Base-by-base conservation (phyloP, 202 grass and related monocot genomes). In the Bolboschoenoplectus hybrid region DNA sequence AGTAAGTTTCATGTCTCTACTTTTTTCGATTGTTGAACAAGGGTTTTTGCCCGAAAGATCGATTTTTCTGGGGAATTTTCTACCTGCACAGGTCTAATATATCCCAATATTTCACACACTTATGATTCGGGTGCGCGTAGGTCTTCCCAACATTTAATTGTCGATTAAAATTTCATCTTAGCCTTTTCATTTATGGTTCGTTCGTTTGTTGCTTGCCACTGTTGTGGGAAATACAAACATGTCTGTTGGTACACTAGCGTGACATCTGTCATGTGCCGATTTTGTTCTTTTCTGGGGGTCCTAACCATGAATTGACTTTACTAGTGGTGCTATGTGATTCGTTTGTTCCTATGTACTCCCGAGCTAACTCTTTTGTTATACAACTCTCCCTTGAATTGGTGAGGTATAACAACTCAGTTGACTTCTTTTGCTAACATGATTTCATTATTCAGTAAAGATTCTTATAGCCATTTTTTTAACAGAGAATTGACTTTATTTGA, bases 1-100 rank as follows among this genome's bases (percentile, higher is more conserved):
- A 96, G 97, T 98, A 88, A 91, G 91, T 96, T 89, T 45, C 47
- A 57, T 32, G 40, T 81, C 34, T 34, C 85, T 76, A 5, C 75
- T 90, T 11, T 10, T 88, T 16, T 12, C 3, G 50, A 39, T 12
- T 74, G 16, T 77, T 81, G 3, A 70, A 60, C 88, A 75, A 60
- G 20, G 2, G 65, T 40, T 62, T 79, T 70, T 68, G 67, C 32
- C 41, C 26, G 12, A 14, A 17, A 34, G 16, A 80, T 62, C 61
- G 82, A 85, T 43, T 13, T 76, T 36, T 75, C 78, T 39, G 63
- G 32, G 35, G 32, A 63, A 66, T 16, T 67, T 16, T 71, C 39
- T 51, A 55, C 9, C 5, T 58, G 68, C 68, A 72, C 6, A 72
- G 41, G 40, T 39, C 32, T n/a, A 26, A 26, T 26, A 0, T 26